Conservation (phyloP, 305 asterid genomes). For the Plantago lanceolata region DNA sequence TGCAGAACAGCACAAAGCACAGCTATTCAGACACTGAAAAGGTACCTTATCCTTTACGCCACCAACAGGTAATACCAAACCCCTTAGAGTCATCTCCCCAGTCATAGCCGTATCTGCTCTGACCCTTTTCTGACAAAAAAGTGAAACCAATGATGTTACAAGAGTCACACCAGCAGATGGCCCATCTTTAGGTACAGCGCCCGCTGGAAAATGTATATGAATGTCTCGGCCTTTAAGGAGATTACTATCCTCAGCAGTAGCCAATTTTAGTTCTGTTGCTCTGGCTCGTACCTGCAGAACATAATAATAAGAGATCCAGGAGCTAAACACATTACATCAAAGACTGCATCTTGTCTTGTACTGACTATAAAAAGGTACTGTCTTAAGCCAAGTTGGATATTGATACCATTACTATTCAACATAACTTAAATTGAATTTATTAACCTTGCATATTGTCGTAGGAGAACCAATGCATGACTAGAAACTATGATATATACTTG, state of each 20-base stretch:
- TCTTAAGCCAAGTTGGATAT: slow-evolving; percentile 7
- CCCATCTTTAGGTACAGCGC: slow-evolving; percentile 98
- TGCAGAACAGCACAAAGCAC: not conserved
- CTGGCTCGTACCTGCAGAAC: slow-evolving; percentile 72
- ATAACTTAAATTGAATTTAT: too few species aligned
- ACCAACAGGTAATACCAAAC: slow-evolving; percentile 95
- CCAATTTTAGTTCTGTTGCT: slow-evolving; percentile 85
- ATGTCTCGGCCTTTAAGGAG: slow-evolving; percentile 85
- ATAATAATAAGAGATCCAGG: slow-evolving; percentile 18
- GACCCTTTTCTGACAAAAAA: slow-evolving; percentile 83
- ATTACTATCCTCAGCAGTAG: slow-evolving; percentile 57
- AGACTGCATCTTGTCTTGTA: slow-evolving; percentile 5
- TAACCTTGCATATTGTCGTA: too few species aligned
- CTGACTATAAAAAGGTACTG: slow-evolving; percentile 15
- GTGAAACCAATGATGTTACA: slow-evolving; percentile 94
- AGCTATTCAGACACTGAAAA: slow-evolving; percentile 10
- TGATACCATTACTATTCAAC: not conserved
- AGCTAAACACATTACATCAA: slow-evolving; percentile 11
- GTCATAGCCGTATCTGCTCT: slow-evolving; percentile 99
- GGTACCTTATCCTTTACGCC: slow-evolving; percentile 98
- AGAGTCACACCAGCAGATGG: slow-evolving; percentile 99
- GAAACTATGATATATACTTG: too few species aligned
- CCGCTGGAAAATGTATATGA: slow-evolving; percentile 98
- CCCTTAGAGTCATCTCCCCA: slow-evolving; percentile 94
- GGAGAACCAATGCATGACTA: too few species aligned